Evolutionary conservation across 371 early-diverging fungal genomes (phyloP), one percentile per base, ranked within the genome.

Genomic region (Mucor lusitanicus): DNA sequence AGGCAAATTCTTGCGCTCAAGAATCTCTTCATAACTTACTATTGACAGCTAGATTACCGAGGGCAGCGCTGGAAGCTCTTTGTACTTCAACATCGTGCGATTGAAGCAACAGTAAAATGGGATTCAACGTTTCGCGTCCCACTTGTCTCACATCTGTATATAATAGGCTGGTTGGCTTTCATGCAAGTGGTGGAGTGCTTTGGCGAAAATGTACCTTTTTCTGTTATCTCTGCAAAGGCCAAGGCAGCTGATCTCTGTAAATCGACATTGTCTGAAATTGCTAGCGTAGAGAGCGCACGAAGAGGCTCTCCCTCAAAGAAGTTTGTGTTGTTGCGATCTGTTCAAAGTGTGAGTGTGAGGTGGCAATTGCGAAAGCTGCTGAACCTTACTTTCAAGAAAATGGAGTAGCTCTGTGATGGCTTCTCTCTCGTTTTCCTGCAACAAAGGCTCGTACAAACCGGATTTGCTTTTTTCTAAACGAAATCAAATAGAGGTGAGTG

Each of bases 141-240:
- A 94, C 94, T 37, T 91, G 89, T 60, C 93, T 87, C 23, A 91
- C 90, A 74, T 95, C 95, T 61, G 50, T 1, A 15, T 33, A 33
- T 3, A 3, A 33, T 7, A 8, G 8, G 13, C 30, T 6, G 25
- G 2, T 17, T 15, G 42, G 25, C 0, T 27, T 13, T 17, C 28
- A 40, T 21, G 59, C 35, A 40, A 42, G 17, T 59, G 7, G 17
- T 59, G 7, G n/a, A 19, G 13, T 30, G n/a, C 6, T 59, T 27
- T 42, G 15, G 7, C 1, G 19, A 5, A 21, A 15, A 21, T 3
- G 40, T 60, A 61, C 61, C 61, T 90, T 89, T 90, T 74, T 95
- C 97, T 8, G 95, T 94, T 44, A 95, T 90, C 80, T 96, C 96
- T 46, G 94, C 95, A 83, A 95, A 96, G 1, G 95, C 94, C 57